Conservation (phyloP, 768 basidiomycete genomes). For the Suillus tomentosus region DNA sequence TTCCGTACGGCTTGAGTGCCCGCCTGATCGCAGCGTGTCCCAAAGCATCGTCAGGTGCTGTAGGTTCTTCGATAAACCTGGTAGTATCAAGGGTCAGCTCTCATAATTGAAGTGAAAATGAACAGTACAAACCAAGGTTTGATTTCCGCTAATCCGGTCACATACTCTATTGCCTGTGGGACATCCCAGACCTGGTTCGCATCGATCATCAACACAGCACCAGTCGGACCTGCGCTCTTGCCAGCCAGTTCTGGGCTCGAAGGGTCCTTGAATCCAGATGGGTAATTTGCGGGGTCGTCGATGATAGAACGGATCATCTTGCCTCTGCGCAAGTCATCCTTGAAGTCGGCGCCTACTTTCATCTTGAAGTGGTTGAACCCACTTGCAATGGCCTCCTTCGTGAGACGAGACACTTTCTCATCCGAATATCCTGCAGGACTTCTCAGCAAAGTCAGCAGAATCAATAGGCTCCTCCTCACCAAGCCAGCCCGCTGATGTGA, state of each 20-base stretch:
- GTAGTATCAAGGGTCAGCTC: not conserved
- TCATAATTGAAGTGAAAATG: not conserved
- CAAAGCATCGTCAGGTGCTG: conserved; percentile 88
- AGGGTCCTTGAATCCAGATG: conserved; percentile 58
- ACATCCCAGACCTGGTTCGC: conserved; percentile 99
- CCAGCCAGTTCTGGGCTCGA: conserved; percentile 64
- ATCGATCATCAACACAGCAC: conserved; percentile 95
- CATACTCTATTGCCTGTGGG: conserved; percentile 88
- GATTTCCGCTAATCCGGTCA: conserved; percentile 72
- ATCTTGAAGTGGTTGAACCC: conserved; percentile 99
- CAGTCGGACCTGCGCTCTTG: conserved; percentile 95
- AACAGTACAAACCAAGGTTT: conserved; percentile 74
- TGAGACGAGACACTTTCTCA: conserved; percentile 86
- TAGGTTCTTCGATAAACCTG: conserved; percentile 94
- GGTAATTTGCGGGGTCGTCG: conserved; percentile 86
- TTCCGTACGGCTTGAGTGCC: conserved; percentile 74
- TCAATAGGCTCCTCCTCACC: conserved; percentile 39
- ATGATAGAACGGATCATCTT: conserved; percentile 92
- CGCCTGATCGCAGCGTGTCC: conserved; percentile 81
- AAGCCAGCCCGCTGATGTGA: conserved; percentile 93
- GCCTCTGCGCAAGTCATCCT: conserved; percentile 84
- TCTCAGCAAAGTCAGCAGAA: conserved; percentile 15
- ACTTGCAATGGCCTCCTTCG: conserved; percentile 77
- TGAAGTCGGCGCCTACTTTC: conserved; percentile 89
- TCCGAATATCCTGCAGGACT: conserved; percentile 72